phyloP scores from a whole-genome alignment of 1,139 yeast genomes.

The Yamadazyma taylorii region DNA sequence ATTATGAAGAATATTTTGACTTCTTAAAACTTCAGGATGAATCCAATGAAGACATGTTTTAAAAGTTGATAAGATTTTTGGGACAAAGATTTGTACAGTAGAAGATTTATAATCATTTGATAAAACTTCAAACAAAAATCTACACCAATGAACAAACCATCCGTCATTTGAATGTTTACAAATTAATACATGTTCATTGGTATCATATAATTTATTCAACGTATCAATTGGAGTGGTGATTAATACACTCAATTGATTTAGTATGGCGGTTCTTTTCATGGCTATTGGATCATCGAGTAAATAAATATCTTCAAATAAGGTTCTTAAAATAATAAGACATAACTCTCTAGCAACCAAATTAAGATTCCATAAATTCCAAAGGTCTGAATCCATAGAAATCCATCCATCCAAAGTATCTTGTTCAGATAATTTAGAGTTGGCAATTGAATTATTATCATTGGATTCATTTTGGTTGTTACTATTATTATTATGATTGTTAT shows the following conservation, averaged over 20 bases:
- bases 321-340: conserved; percentile 73
- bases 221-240: conserved; percentile 72
- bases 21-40: conserved; percentile 68
- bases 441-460: conserved; percentile 1
- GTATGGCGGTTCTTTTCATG: conserved; percentile 70
- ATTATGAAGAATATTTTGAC: conserved; percentile 66
- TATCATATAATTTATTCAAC: conserved; percentile 67
- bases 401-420: conserved; percentile 70
- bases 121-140: conserved; percentile 56
- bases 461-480: too few relatives aligned
- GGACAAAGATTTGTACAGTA: conserved; percentile 49
- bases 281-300: conserved; percentile 90
- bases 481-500: conserved; percentile 2
- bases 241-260: conserved; percentile 82
- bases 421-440: conserved; percentile 18
- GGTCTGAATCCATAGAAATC: conserved; percentile 81
- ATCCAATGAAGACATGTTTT: conserved; percentile 94
- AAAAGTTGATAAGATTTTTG: conserved; percentile 75
- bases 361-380: conserved; percentile 72
- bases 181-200: conserved; percentile 58
- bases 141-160: conserved; percentile 83
- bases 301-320: conserved; percentile 92
- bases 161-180: conserved; percentile 73
- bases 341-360: conserved; percentile 69
- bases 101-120: conserved; percentile 35